Evolutionary conservation across 83 land plant species (phyloP).

Genomic region (Isoetes engelmannii): DNA sequence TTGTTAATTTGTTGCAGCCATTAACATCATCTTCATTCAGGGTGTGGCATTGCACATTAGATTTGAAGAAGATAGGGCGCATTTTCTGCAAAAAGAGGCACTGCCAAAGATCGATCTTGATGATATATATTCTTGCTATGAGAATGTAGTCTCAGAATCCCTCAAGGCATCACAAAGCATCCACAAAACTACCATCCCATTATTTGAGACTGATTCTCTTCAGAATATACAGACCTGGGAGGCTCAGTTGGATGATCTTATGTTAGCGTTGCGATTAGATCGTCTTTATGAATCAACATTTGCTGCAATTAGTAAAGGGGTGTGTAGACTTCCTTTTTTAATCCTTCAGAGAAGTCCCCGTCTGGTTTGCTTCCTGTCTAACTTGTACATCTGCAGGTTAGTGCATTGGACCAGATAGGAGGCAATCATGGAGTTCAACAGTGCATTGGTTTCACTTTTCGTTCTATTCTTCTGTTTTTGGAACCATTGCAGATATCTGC

Average conservation of each 20-base stretch:
- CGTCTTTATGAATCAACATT: not conserved
- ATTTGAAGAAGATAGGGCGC: not conserved
- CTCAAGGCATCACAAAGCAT: not conserved
- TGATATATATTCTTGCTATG: not conserved
- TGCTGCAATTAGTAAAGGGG: not conserved
- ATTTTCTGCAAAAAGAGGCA: not conserved
- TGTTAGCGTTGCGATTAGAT: not conserved
- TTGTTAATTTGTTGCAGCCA: not conserved
- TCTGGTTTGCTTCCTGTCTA: not conserved
- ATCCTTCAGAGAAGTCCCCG: not conserved
- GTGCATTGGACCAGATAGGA: not conserved
- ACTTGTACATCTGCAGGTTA: not conserved
- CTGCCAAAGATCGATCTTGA: not conserved
- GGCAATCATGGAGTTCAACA: not conserved
- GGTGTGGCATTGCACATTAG: conserved; percentile 2
- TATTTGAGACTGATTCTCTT: not conserved
- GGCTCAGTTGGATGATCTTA: not conserved
- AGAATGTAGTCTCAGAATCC: not conserved
- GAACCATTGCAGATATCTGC: not conserved
- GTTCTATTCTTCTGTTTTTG: not conserved
- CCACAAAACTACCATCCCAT: not conserved
- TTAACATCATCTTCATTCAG: not conserved
- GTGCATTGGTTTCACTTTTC: not conserved
- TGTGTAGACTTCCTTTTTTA: not conserved
- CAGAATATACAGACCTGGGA: not conserved